Conservation (phyloP, 192 early-diverging fungal genomes). For the Podila verticillata region DNA sequence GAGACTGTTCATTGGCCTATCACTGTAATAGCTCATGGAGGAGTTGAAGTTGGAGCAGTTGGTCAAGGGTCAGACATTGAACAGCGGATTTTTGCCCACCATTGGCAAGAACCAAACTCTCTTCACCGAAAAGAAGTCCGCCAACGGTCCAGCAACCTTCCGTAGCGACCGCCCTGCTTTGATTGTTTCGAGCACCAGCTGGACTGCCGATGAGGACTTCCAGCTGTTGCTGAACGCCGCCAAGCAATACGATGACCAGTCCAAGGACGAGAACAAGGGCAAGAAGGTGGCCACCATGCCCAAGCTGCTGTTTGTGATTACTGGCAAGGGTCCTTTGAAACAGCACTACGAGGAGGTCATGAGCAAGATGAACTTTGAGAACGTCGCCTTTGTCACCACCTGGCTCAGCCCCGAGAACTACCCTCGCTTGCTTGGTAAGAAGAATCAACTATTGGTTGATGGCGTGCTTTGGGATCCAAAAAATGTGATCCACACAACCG, state of each 20-base stretch:
- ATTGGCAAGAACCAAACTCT: conserved; percentile 50
- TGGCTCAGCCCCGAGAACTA: conserved; percentile 90
- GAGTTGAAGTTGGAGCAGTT: conserved; percentile 55
- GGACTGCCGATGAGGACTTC: conserved; percentile 99
- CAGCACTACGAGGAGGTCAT: conserved; percentile 75
- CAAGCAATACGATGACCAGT: conserved; percentile 59
- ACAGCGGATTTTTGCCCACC: conserved; percentile 45
- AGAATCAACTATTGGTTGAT: neutral
- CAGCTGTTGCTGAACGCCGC: conserved; percentile 77
- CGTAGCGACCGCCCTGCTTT: conserved; percentile 75
- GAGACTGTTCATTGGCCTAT: neutral
- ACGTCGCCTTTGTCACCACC: conserved; percentile 75
- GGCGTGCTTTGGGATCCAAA: conserved; percentile 1
- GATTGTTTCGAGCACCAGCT: conserved; percentile 89
- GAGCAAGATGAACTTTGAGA: conserved; percentile 54
- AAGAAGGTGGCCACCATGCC: conserved; percentile 51
- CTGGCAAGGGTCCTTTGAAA: conserved; percentile 90
- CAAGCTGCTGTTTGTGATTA: conserved; percentile 84
- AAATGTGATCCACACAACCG: neutral
- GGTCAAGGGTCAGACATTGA: conserved; percentile 51
- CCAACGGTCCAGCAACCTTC: conserved; percentile 33
- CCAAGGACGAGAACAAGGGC: conserved; percentile 21
- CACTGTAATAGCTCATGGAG: conserved; percentile 49
- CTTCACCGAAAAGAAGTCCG: conserved; percentile 53
- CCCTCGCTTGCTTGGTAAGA: conserved; percentile 78